These are phyloP conservation scores for Phytophthora constricta DNA, from an alignment of 352 stramenopile species.

Conservation along the genomic window DNA sequence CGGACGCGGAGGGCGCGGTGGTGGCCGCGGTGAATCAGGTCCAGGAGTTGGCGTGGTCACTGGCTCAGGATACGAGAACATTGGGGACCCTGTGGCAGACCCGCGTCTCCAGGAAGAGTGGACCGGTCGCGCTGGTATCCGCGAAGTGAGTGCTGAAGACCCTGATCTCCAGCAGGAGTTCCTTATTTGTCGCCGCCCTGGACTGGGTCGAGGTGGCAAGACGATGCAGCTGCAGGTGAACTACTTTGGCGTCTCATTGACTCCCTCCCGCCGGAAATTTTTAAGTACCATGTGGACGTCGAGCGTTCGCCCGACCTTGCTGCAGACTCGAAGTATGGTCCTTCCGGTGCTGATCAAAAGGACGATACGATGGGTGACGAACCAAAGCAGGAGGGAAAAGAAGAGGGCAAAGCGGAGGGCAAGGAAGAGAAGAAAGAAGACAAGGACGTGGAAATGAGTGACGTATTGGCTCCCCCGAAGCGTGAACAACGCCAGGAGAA, in stretches of 20 bases:
- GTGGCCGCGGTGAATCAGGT: slow-evolving; percentile 42
- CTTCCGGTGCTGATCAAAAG: slow-evolving; percentile 44
- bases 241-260: slow-evolving; percentile 72
- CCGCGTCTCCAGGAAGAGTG: slow-evolving; percentile 59
- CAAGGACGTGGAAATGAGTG: slow-evolving; percentile 60
- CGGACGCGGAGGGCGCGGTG: slow-evolving; percentile 39
- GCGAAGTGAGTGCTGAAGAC: slow-evolving; percentile 52
- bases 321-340: slow-evolving; percentile 59
- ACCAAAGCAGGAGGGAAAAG: slow-evolving; percentile 37
- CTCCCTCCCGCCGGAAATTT: slow-evolving; percentile 50
- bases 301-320: slow-evolving; percentile 48
- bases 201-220: slow-evolving; percentile 38
- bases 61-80: slow-evolving; percentile 59
- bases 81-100: slow-evolving; percentile 57
- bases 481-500: slow-evolving; percentile 36
- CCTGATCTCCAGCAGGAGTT: slow-evolving; percentile 46
- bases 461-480: slow-evolving; percentile 30
- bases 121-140: slow-evolving; percentile 41
- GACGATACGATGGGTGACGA: slow-evolving; percentile 48
- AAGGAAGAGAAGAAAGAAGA: slow-evolving; percentile 39
- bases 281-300: slow-evolving; percentile 80
- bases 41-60: slow-evolving; percentile 46
- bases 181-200: slow-evolving; percentile 56
- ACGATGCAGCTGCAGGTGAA: slow-evolving; percentile 61
- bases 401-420: slow-evolving; percentile 12